These are phyloP conservation scores for Brassica cretica DNA, from an alignment of 345 rosid species.

Conservation along the genomic window DNA sequence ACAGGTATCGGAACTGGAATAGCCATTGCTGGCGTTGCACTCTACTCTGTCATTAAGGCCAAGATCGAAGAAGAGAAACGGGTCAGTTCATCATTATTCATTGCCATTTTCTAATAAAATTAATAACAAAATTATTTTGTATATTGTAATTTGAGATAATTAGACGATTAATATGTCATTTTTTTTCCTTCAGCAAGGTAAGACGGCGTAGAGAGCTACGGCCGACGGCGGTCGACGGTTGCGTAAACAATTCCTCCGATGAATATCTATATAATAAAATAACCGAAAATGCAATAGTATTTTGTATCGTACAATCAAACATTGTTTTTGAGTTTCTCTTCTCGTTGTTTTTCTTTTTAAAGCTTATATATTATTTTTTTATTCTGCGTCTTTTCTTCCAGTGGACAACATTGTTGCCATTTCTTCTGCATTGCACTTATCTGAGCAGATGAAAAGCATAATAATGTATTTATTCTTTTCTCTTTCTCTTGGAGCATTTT, in stretches of 20 bases:
- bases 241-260: conserved; percentile 20
- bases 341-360: conserved; percentile 13
- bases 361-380: conserved; percentile 11
- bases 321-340: conserved; percentile 29
- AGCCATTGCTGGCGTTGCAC: conserved; percentile 90
- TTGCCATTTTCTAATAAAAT: background rate
- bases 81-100: conserved; percentile 44
- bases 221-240: conserved; percentile 20
- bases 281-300: conserved; percentile 39
- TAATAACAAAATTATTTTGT: no score
- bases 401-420: conserved; percentile 30
- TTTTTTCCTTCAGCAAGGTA: conserved; percentile 29
- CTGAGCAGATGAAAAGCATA: conserved; percentile 22
- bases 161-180: conserved; percentile 9
- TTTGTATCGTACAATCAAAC: conserved; percentile 36
- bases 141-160: background rate
- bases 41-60: conserved; percentile 86
- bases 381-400: background rate
- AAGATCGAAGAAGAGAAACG: conserved; percentile 90
- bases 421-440: conserved; percentile 22
- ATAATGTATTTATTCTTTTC: conserved; percentile 13
- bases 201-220: conserved; percentile 30
- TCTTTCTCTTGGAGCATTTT: conserved; percentile 12
- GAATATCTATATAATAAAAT: conserved; percentile 31
- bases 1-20: conserved; percentile 84